These are phyloP conservation scores for Naematelia aurantialba DNA, from an alignment of 768 basidiomycete species.

Conservation along the genomic window DNA sequence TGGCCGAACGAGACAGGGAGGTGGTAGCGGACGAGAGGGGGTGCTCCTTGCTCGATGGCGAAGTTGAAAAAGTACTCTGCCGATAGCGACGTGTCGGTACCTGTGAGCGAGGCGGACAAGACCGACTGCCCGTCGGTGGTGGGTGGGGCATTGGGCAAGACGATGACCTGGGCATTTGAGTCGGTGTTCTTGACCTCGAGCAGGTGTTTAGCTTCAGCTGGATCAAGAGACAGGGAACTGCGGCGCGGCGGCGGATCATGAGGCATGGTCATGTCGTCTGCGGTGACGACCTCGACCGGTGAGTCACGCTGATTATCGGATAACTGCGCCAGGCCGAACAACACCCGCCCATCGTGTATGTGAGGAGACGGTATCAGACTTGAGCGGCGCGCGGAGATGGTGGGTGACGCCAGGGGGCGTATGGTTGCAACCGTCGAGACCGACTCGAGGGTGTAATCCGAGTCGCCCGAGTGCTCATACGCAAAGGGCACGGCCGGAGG, in stretches of 20 bases:
- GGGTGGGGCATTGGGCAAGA: conserved; percentile 10
- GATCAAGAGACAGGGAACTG: conserved; percentile 27
- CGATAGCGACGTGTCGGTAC: conserved; percentile 30
- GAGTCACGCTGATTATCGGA: neutral
- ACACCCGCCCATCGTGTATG: neutral
- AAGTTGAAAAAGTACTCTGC: conserved; percentile 28
- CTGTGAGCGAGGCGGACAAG: conserved; percentile 28
- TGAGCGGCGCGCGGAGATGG: conserved; percentile 14
- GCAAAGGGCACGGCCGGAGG: conserved; percentile 23
- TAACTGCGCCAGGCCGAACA: conserved; percentile 20
- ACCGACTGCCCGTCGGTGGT: conserved; percentile 21
- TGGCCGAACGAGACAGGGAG: conserved; percentile 43
- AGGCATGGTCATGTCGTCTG: conserved; percentile 29
- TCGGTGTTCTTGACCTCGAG: neutral
- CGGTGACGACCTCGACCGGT: conserved; percentile 16
- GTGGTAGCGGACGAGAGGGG: conserved; percentile 48
- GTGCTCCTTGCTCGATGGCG: conserved; percentile 27
- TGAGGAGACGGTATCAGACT: conserved; percentile 10
- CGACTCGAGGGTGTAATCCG: conserved; percentile 37
- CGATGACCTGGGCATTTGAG: conserved; percentile 3
- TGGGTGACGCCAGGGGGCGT: conserved; percentile 32
- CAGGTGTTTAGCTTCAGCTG: neutral
- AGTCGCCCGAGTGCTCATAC: conserved; percentile 26
- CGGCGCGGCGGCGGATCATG: conserved; percentile 37
- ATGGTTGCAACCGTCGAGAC: conserved; percentile 25